phyloP scores from a whole-genome alignment of 768 basidiomycete species.

The Termitomyces eurrhizus region DNA sequence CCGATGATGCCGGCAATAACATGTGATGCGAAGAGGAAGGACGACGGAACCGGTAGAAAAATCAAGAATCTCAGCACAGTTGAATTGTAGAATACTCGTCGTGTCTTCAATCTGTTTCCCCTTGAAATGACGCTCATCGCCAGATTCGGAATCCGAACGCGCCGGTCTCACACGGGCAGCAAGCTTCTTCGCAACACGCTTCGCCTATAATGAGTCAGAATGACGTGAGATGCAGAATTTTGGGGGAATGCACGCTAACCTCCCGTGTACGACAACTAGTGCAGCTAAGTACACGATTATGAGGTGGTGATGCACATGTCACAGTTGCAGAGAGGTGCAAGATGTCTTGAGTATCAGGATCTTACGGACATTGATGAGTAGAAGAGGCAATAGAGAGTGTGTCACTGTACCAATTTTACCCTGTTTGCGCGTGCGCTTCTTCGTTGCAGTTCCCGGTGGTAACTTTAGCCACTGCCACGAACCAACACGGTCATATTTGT shows the following conservation, averaged over 20 bases:
- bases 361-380: slow-evolving; percentile 33
- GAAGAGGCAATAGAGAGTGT: slow-evolving; percentile 10
- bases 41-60: slow-evolving; percentile 84
- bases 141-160: slow-evolving; percentile 70
- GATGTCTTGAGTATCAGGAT: slow-evolving; percentile 64
- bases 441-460: slow-evolving; percentile 79
- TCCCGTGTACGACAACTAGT: slow-evolving; percentile 88
- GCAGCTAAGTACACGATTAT: slow-evolving; percentile 75
- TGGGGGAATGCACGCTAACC: slow-evolving; percentile 35
- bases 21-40: slow-evolving; percentile 93
- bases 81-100: slow-evolving; percentile 91
- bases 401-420: slow-evolving; percentile 63
- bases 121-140: slow-evolving; percentile 49
- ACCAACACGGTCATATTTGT: slow-evolving; percentile 77
- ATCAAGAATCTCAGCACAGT: slow-evolving; percentile 86
- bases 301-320: slow-evolving; percentile 77
- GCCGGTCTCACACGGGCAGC: slow-evolving; percentile 79
- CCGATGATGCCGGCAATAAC: slow-evolving; percentile 97
- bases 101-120: slow-evolving; percentile 58
- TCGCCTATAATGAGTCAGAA: slow-evolving; percentile 50
- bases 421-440: slow-evolving; percentile 80
- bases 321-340: slow-evolving; percentile 71
- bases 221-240: slow-evolving; percentile 4
- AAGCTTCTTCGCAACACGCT: slow-evolving; percentile 85
- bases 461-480: slow-evolving; percentile 87